Conservation (phyloP, 108 stramenopile genomes). For the Cyclotella sp. region DNA sequence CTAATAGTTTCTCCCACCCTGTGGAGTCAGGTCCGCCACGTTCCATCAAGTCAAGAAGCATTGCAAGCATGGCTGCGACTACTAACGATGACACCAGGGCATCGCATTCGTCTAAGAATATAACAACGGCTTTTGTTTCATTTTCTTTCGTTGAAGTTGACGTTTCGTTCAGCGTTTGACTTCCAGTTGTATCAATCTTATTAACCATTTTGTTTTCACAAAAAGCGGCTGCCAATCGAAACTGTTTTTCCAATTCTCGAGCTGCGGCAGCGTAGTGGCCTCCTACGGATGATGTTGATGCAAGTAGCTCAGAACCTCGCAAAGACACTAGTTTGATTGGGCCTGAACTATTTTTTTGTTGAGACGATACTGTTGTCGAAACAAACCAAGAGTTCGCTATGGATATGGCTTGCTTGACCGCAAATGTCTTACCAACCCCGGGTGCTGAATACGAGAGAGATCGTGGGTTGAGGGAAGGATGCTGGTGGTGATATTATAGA, state of each 20-base stretch:
- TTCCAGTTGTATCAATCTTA: not conserved
- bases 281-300: constrained; percentile 31
- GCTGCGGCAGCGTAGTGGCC: constrained; percentile 47
- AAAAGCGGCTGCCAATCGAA: constrained; percentile 32
- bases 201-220: not conserved
- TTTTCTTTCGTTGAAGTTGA: not conserved
- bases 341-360: not conserved
- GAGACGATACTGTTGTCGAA: not conserved
- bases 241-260: constrained; percentile 32
- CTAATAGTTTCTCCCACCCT: constrained; percentile 58
- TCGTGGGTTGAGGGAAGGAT: not conserved
- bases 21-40: not conserved
- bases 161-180: not conserved
- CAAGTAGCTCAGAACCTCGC: constrained; percentile 55
- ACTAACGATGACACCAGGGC: constrained; percentile 66
- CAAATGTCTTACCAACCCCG: constrained; percentile 68
- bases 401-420: constrained; percentile 44
- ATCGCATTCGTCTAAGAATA: constrained; percentile 89
- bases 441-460: constrained; percentile 20
- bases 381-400: constrained; percentile 40
- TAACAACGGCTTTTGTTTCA: constrained; percentile 42
- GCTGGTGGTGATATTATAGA: not conserved
- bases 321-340: constrained; percentile 46
- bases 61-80: constrained; percentile 63
- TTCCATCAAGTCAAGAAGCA: constrained; percentile 64